These are phyloP conservation scores for Colletotrichum liaoningense DNA, from an alignment of 2,329 filamentous ascomycete species.

Conservation along the genomic window DNA sequence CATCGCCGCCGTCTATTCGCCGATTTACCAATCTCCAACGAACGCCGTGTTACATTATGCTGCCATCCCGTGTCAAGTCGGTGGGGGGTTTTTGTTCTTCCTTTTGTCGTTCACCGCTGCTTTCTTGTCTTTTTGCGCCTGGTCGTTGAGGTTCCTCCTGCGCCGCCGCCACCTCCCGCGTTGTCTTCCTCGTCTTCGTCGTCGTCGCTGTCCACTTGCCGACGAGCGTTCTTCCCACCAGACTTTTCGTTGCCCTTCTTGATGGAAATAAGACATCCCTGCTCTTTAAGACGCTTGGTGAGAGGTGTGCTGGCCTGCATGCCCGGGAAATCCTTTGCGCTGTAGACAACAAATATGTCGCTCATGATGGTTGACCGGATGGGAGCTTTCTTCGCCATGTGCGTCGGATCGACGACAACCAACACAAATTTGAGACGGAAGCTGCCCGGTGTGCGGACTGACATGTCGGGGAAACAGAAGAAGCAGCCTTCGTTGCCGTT, in stretches of 20 bases:
- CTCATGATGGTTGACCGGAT: slow-evolving; percentile 68
- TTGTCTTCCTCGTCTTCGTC: slow-evolving; percentile 55
- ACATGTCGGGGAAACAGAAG: slow-evolving; percentile 87
- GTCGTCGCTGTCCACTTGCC: slow-evolving; percentile 56
- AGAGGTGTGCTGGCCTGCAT: slow-evolving; percentile 83
- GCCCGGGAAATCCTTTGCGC: slow-evolving; percentile 86
- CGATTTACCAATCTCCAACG: slow-evolving; percentile 18
- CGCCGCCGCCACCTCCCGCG: too few species aligned
- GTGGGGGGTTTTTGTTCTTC: not conserved
- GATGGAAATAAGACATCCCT: slow-evolving; percentile 86
- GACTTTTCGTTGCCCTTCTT: slow-evolving; percentile 85
- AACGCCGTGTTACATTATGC: slow-evolving; percentile 26
- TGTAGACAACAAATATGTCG: slow-evolving; percentile 82
- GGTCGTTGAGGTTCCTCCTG: not conserved
- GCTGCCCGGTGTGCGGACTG: slow-evolving; percentile 80
- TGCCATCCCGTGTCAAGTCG: not conserved
- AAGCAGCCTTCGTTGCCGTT: slow-evolving; percentile 80
- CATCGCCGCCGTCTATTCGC: slow-evolving; percentile 28
- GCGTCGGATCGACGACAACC: slow-evolving; percentile 73
- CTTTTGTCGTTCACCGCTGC: slow-evolving; percentile 11
- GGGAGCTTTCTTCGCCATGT: slow-evolving; percentile 64
- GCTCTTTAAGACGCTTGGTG: slow-evolving; percentile 79
- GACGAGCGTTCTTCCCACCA: slow-evolving; percentile 44
- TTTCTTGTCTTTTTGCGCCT: slow-evolving; percentile 32
- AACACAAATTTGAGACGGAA: slow-evolving; percentile 81